phyloP scores from a whole-genome alignment of 345 rosid species.

The Euphorbia tirucalli region DNA sequence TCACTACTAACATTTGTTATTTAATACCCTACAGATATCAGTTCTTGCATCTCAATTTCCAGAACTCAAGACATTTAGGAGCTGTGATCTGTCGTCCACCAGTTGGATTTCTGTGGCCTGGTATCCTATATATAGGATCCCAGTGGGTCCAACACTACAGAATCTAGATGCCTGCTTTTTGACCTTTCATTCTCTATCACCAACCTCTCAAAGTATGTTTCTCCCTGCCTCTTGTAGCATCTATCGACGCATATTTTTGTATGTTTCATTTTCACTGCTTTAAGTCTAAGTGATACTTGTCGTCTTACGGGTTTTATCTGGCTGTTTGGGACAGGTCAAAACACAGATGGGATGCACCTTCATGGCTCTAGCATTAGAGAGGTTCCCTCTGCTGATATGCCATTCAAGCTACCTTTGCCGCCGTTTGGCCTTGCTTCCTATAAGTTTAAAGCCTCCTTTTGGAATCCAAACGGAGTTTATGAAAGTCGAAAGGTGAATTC shows the following conservation, averaged over 20 bases:
- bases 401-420: conserved; percentile 52
- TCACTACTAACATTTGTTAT: background rate
- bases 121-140: conserved; percentile 92
- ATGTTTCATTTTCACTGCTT: background rate
- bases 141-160: conserved; percentile 79
- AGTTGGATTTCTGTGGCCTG: conserved; percentile 98
- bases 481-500: conserved; percentile 56
- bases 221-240: background rate
- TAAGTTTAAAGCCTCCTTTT: conserved; percentile 69
- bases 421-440: conserved; percentile 81
- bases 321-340: conserved; percentile 36
- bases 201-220: conserved; percentile 51
- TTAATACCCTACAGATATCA: conserved; percentile 45
- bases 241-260: background rate
- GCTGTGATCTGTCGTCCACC: conserved; percentile 74
- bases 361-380: conserved; percentile 34
- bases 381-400: conserved; percentile 25
- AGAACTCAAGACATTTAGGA: conserved; percentile 60
- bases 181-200: conserved; percentile 70
- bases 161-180: conserved; percentile 91
- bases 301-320: background rate
- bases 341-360: conserved; percentile 24
- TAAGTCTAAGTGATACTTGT: background rate
- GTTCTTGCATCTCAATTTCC: conserved; percentile 74
- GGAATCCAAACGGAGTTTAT: conserved; percentile 55